Base-by-base conservation (phyloP, 2,329 filamentous ascomycete genomes). In the Rasamsonia emersonii region DNA sequence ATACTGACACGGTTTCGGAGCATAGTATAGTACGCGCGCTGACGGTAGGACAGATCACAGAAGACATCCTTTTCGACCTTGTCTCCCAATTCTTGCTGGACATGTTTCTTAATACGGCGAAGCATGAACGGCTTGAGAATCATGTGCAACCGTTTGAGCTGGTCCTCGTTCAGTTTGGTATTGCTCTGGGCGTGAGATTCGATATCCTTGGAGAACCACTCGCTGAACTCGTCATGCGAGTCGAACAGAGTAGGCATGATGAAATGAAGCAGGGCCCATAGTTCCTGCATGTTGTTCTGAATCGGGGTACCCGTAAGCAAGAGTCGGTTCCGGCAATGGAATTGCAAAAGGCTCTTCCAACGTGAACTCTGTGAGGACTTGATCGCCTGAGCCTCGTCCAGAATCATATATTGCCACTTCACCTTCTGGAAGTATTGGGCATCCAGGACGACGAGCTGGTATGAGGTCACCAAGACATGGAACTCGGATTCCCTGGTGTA, bases 81-180 rank as follows among this genome's bases (percentile, higher is more conserved):
- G 74, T 98, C 91, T 28, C 91, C 91, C 29, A 98, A 77, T 59
- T 98, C 91, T 61, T 96, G 95, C 59, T 98, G 91, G 30, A 98
- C 91, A 58, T 98, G 89, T 67, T 96, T 96, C 77, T 98, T 98
- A 62, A 98, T 86, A 75, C 91, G 89, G 49, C 91, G 85, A 57
- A 98, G 76, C 91, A 98, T 98, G 69, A 98, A 98, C 0, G 91
- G 91, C 65, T 98, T 96, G 45, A 98, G 65, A 47, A 98, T 98
- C 88, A 96, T 94, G 60, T 98, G 91, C 47, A 98, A 67, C 64
- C 91, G 85, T 63, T 86, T 86, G 32, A 98, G 77, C 64, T 98
- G 91, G 53, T 95, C 89, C 57, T 98, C 91, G 51, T 98, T 98
- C 37, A 98, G 79, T 58, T 96, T 96, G n/a, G 89, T 96, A 54